phyloP scores from a whole-genome alignment of 495 filamentous ascomycete species.

The Penicillium daleae region DNA sequence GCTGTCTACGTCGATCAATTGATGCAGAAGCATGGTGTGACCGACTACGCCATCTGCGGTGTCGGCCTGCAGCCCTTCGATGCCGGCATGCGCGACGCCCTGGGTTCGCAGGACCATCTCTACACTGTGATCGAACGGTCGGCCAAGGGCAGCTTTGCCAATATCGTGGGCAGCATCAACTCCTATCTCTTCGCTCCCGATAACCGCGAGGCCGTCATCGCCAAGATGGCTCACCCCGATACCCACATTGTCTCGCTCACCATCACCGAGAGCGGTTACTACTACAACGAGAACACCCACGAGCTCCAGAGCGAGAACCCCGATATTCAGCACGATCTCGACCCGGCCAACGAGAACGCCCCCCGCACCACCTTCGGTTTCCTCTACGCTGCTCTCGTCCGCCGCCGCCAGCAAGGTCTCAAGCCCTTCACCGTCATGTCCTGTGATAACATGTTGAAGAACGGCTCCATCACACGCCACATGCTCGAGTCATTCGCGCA shows the following conservation, averaged over 20 bases:
- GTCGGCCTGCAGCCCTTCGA: conserved; percentile 53
- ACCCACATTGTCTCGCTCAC: conserved; percentile 55
- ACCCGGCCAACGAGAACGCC: conserved; percentile 42
- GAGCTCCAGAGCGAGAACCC: conserved; percentile 49
- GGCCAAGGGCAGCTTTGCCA: conserved; percentile 46
- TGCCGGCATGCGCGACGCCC: conserved; percentile 47
- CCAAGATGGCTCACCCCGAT: conserved; percentile 55
- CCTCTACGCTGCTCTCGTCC: conserved; percentile 49
- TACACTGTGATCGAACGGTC: conserved; percentile 55
- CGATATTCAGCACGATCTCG: conserved; percentile 51
- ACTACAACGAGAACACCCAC: conserved; percentile 57
- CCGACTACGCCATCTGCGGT: conserved; percentile 51
- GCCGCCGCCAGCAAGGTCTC: conserved; percentile 44
- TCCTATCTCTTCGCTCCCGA: conserved; percentile 53
- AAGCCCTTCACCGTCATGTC: conserved; percentile 55
- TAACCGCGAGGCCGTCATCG: conserved; percentile 50
- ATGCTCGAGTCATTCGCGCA: conserved; percentile 53
- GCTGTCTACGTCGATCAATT: conserved; percentile 51
- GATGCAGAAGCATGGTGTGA: conserved; percentile 49
- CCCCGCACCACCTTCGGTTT: conserved; percentile 53
- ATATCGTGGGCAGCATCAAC: conserved; percentile 54
- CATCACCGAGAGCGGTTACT: conserved; percentile 57
- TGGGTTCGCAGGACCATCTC: conserved; percentile 49
- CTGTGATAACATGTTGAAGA: conserved; percentile 58
- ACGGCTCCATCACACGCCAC: conserved; percentile 52